phyloP scores from a whole-genome alignment of 1,284 basidiomycete genomes.

The Sanghuangporus sanghuang region DNA sequence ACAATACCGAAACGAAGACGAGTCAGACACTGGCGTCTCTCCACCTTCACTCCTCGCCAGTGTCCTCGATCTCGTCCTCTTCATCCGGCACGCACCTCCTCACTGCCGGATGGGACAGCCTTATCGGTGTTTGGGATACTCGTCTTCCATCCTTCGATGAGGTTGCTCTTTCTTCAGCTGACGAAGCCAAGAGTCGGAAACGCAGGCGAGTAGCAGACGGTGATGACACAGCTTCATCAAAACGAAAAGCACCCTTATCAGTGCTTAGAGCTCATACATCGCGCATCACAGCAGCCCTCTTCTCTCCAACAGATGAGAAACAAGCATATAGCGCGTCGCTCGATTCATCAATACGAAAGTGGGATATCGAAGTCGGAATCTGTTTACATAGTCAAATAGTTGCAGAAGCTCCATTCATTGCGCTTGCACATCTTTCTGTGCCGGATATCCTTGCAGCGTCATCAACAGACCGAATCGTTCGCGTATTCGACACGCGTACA shows the following conservation, averaged over 20 bases:
- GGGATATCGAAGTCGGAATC: slow-evolving; percentile 68
- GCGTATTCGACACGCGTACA: slow-evolving; percentile 58
- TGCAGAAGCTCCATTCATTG: slow-evolving; percentile 67
- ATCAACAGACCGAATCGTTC: slow-evolving; percentile 66
- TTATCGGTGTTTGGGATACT: slow-evolving; percentile 77
- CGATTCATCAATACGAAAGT: slow-evolving; percentile 69
- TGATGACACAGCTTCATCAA: slow-evolving; percentile 27
- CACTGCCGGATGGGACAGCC: slow-evolving; percentile 74
- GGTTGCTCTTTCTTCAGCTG: slow-evolving; percentile 32
- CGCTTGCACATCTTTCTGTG: slow-evolving; percentile 30
- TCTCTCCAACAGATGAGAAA: slow-evolving; percentile 29
- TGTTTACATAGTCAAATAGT: slow-evolving; percentile 63
- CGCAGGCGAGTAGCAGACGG: slow-evolving; percentile 13
- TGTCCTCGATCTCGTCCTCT: slow-evolving; percentile 62
- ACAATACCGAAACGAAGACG: slow-evolving; percentile 33
- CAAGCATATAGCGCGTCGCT: slow-evolving; percentile 67
- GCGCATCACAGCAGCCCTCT: slow-evolving; percentile 63
- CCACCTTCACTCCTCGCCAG: slow-evolving; percentile 70
- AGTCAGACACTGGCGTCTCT: slow-evolving; percentile 50
- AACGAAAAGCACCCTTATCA: slow-evolving; percentile 56
- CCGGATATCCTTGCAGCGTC: slow-evolving; percentile 40
- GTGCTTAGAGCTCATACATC: slow-evolving; percentile 74
- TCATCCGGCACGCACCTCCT: slow-evolving; percentile 55
- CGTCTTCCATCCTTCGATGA: slow-evolving; percentile 59
- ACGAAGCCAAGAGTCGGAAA: slow-evolving; percentile 6